Percentiles rank a stretch among this genome's conserved stretches.
Conservation (phyloP, 2,329 filamentous ascomycete species). For the Stagonosporopsis rhizophila region DNA sequence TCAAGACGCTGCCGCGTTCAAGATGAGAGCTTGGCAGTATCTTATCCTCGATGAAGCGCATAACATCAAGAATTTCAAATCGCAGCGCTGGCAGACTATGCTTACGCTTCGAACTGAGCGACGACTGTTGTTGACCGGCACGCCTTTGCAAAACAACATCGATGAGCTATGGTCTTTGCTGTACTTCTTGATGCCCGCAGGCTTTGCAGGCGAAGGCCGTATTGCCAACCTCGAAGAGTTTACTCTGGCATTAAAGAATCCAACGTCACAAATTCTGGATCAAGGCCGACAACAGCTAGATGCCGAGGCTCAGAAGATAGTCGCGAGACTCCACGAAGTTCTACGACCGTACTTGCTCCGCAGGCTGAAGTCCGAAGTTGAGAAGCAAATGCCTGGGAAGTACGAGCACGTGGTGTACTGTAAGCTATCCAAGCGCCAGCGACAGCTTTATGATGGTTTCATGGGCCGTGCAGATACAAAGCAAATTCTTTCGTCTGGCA, state of each 20-base stretch:
- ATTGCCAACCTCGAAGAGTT: conserved; percentile 97
- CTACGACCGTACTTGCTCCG: conserved; percentile 90
- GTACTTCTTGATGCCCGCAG: conserved; percentile 94
- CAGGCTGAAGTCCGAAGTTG: conserved; percentile 92
- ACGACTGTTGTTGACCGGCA: conserved; percentile 87
- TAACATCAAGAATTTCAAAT: conserved; percentile 99
- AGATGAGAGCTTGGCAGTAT: conserved; percentile 93
- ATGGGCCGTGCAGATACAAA: conserved; percentile 88
- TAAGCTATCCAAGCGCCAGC: conserved; percentile 90
- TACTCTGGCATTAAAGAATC: conserved; percentile 93
- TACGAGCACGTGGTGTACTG: conserved; percentile 98
- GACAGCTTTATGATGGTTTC: conserved; percentile 96
- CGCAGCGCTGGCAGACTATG: conserved; percentile 93
- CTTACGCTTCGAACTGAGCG: conserved; percentile 92
- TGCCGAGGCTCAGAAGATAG: conserved; percentile 88
- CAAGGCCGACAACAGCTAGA: conserved; percentile 94
- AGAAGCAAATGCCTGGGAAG: conserved; percentile 98
- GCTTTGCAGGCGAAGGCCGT: conserved; percentile 80
- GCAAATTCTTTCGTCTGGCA: conserved; percentile 86
- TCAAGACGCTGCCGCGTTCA: conserved; percentile 92
- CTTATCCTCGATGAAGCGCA: conserved; percentile 98
- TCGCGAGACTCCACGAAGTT: conserved; percentile 92
- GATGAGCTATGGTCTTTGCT: conserved; percentile 96
- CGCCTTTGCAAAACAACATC: conserved; percentile 94
- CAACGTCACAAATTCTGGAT: conserved; percentile 94